Evolutionary conservation across 192 early-diverging fungal species (phyloP), one percentile per base, ranked within the genome.

Genomic region (Neocallimastix lanati): DNA sequence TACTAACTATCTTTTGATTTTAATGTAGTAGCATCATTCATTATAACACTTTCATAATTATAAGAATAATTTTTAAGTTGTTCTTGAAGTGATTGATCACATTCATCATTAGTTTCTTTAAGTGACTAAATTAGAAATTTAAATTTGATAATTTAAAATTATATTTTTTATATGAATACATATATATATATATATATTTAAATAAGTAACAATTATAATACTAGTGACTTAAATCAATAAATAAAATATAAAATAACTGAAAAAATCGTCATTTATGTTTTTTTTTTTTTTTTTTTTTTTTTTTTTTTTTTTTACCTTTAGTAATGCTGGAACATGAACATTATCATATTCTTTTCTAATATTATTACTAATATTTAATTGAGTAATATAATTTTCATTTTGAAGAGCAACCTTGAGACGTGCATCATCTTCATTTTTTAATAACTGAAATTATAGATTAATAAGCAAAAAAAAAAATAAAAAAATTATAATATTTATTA

Each of bases 381-480:
- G 93, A 29, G 86, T 81, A 82, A 93, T 93, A 84, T 99, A 99
- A 58, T 83, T 87, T 27, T 94, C 90, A 81, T 98, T 93, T 28
- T 94, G 90, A 28, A 87, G 78, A 29, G 93, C 90, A 4, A 94
- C 95, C 80, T 95, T 96, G 35, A 87, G 83, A 30, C 92, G 87
- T 3, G 97, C 94, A 67, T 97, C 97, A 80, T 97, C 93, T 82
- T 96, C 96, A 76, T 89, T 82, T 76, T 90, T 91, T 50, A 92
- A 88, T 28, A 94, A 86, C 90, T 93, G 30, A 6, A 33, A 11
- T 33, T 6, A 33, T 33, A 33, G 11, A 33, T 33, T 33, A 33
- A n/a, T n/a, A n/a, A n/a, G n/a, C n/a, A n/a, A n/a, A n/a, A n/a
- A n/a, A n/a, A n/a, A n/a, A n/a, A n/a, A n/a, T n/a, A n/a, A n/a